phyloP scores from a whole-genome alignment of 495 filamentous ascomycete genomes.

The Tuber melanosporum region DNA sequence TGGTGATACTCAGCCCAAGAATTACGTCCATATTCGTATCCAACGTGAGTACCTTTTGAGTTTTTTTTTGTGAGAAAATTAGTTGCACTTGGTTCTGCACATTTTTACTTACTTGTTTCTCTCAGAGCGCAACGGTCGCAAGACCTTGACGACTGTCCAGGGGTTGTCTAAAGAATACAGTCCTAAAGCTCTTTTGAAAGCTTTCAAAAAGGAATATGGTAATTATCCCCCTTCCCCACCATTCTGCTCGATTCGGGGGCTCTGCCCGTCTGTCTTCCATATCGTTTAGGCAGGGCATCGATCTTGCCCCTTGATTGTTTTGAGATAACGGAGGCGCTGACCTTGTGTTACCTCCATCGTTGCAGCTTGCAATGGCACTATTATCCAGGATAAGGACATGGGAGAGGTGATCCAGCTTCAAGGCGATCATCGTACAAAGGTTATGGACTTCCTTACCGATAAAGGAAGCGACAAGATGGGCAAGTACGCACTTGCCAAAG shows the following conservation, averaged over 20 bases:
- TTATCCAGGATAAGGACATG: constrained; percentile 94
- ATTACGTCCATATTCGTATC: constrained; percentile 99
- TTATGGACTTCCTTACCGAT: constrained; percentile 92
- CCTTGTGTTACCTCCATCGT: constrained; percentile 4
- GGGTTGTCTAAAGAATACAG: constrained; percentile 97
- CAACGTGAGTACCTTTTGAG: constrained; percentile 68
- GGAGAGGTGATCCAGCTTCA: constrained; percentile 99
- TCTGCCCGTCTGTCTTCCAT: constrained; percentile 1
- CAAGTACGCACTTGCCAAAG: constrained; percentile 43
- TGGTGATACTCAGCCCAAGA: constrained; percentile 95
- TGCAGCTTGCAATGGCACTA: constrained; percentile 99
- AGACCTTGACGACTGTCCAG: constrained; percentile 99
- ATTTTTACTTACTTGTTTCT: constrained; percentile 17
- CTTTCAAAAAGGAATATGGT: constrained; percentile 99
- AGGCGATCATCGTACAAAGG: constrained; percentile 97
- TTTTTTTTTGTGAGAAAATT: not conserved
- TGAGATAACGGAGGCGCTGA: constrained; percentile 25
- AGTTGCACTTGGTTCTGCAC: not conserved
- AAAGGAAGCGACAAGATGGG: constrained; percentile 89
- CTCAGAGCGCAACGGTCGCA: constrained; percentile 99
- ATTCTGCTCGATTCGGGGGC: constrained; percentile 11
- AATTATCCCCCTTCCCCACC: constrained; percentile 43
- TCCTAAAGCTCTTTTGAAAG: constrained; percentile 98
- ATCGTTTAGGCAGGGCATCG: constrained; percentile 28
- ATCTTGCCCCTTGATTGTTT: constrained; percentile 26